Evolutionary conservation across 148 eudicot species (phyloP), one percentile per base, ranked within the genome.

Genomic region (Amaranthus palmeri): DNA sequence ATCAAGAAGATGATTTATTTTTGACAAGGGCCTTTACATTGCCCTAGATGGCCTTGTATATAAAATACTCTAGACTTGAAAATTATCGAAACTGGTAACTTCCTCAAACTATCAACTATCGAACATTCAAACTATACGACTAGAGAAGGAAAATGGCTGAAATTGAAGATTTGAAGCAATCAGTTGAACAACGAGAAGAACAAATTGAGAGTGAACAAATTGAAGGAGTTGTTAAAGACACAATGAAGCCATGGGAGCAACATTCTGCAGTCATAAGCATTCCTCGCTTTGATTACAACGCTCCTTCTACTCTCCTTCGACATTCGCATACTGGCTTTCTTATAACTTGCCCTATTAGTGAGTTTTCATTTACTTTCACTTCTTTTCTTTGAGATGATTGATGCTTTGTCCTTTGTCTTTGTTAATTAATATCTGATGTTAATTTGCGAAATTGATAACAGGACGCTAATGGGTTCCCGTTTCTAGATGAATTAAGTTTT

Each of bases 161-260:
- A 56, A 68, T 12, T 44, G 59, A 76, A 69, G 76, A 46, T 46
- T 56, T 46, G 11, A 64, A 52, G 40, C 51, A 61, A 10, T 8
- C 15, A 17, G 41, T 36, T 18, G 47, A 55, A 14, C 51, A 54
- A 69, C 3, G 6, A 56, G 47, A 70, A 8, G 46, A 54, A 14
- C 6, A 49, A 40, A 2, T 36, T 7, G 42, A 61, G 46, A 49
- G 5, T 12, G 67, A 48, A 50, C 40, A 67, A 10, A 67, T 65
- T 5, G 72, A 52, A 11, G 73, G 11, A 69, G 55, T 12, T 17
- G 41, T 5, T 14, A 25, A 25, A 13, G 61, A 71, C 45, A 79
- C 15, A 18, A 84, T 89, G 91, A 86, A 85, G 63, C 91, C 95
- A 44, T 89, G 95, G 95, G 91, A 89, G 58, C 91, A 89, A 69